Evolutionary conservation across 345 rosid species (phyloP).

Genomic region (Adansonia digitata): DNA sequence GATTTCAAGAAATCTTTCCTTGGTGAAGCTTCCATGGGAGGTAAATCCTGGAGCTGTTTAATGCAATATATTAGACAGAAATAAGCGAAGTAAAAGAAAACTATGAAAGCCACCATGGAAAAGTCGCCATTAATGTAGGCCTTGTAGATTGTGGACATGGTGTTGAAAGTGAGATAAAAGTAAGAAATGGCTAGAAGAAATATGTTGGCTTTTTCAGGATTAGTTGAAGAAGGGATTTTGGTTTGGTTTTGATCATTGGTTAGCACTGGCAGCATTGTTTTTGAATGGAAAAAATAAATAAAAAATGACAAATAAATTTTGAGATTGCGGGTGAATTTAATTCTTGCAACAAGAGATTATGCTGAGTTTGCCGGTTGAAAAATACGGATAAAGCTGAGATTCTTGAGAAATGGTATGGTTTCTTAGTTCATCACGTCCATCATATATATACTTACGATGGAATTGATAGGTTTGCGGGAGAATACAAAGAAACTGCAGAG

Average conservation of each 20-base stretch:
- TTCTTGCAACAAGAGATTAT: not conserved
- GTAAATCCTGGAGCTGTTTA: not conserved
- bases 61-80: not conserved
- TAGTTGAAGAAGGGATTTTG: not conserved
- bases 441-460: not conserved
- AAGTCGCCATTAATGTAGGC: not conserved
- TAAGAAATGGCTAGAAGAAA: not conserved
- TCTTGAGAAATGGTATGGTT: not conserved
- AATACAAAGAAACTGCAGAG: not conserved
- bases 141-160: not conserved
- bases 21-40: not conserved
- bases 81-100: not conserved
- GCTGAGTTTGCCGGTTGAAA: not conserved
- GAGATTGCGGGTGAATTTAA: not conserved
- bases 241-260: not conserved
- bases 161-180: not conserved
- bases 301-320: no score
- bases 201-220: no score
- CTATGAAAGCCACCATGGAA: not conserved
- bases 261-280: not conserved
- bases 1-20: not conserved
- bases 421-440: not conserved
- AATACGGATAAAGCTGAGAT: not conserved
- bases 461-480: not conserved
- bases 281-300: not conserved